Base-by-base conservation (phyloP, 495 filamentous ascomycete genomes). In the Aspergillus affinis region DNA sequence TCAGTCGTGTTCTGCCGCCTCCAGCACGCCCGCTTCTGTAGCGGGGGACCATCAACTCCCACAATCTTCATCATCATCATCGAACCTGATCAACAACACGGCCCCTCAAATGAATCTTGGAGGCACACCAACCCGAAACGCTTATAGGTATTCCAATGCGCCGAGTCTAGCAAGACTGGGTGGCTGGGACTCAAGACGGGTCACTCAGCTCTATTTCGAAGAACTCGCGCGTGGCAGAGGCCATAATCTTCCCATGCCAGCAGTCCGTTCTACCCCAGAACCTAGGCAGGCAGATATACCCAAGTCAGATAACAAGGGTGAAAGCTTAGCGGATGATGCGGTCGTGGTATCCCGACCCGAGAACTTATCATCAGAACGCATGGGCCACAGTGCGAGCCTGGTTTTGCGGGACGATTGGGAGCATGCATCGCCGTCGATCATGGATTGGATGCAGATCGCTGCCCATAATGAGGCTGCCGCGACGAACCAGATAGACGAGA, bases 401-500 rank as follows among this genome's bases (percentile, higher is more conserved):
- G 69, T 73, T 23, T 65, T 75, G 8, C 78, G 75, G 19, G 78
- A 79, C 60, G 82, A 84, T 59, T 83, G 78, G 79, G 77, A 77
- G 55, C 74, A 81, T 65, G 81, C 81, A 21, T 84, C 82, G 9
- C 82, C 82, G 6, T 84, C 81, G 4, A 81, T 84, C 44, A 76
- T 75, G 57, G 81, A 83, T 61, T 82, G 81, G 75, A 81, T 82
- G 74, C 75, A 81, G 60, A 60, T 81, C 29, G 77, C 78, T 4
- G 77, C 71, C 3, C 71, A 74, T 12, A 76, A 81, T 54, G 76
- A 71, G 27, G 55, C 74, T 23, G 61, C 63, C 57, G 49, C 58
- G 13, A 51, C 56, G 52, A 55, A 56, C 4, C 57, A 56, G 15
- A 50, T 61, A 57, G 45, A 67, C 54, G 62, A 62, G 36, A 63